A percentile compares a stretch with the other conserved stretches of the same genome.
These are phyloP conservation scores for Lipomyces anomalus DNA, from an alignment of 805 yeast species.

Conservation along the genomic window DNA sequence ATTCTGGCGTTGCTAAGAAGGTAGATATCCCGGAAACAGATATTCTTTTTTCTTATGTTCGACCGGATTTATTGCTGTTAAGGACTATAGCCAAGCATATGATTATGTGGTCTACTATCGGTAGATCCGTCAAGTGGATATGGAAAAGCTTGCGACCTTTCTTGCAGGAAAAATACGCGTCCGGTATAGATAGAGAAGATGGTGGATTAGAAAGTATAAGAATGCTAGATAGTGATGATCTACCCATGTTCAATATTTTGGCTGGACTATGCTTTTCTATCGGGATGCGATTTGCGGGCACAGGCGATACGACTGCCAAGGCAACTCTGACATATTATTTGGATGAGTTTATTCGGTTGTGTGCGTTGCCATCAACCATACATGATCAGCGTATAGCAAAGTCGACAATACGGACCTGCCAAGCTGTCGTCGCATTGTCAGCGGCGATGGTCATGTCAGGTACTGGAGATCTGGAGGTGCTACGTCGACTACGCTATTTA, in stretches of 20 bases:
- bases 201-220: constrained; percentile 11
- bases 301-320: constrained; percentile 50
- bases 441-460: constrained; percentile 80
- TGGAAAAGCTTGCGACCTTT: constrained; percentile 49
- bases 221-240: constrained; percentile 50
- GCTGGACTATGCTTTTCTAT: constrained; percentile 73
- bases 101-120: constrained; percentile 67
- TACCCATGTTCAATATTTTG: constrained; percentile 57
- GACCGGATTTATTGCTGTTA: constrained; percentile 72
- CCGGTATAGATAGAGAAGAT: constrained; percentile 11
- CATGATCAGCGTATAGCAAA: constrained; percentile 57
- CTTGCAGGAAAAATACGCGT: constrained; percentile 34
- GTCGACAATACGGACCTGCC: constrained; percentile 49
- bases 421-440: constrained; percentile 57
- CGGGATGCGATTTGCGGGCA: constrained; percentile 72
- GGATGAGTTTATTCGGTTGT: constrained; percentile 46
- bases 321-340: constrained; percentile 49
- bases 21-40: constrained; percentile 54
- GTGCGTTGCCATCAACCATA: constrained; percentile 40
- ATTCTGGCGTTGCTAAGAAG: constrained; percentile 54
- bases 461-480: constrained; percentile 75
- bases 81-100: constrained; percentile 59
- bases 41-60: constrained; percentile 56
- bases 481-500: constrained; percentile 64
- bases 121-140: constrained; percentile 49